Percentiles rank a stretch among this genome's conserved stretches.
These are phyloP conservation scores for Hevea brasiliensis DNA, from an alignment of 345 rosid genomes.

Conservation along the genomic window DNA sequence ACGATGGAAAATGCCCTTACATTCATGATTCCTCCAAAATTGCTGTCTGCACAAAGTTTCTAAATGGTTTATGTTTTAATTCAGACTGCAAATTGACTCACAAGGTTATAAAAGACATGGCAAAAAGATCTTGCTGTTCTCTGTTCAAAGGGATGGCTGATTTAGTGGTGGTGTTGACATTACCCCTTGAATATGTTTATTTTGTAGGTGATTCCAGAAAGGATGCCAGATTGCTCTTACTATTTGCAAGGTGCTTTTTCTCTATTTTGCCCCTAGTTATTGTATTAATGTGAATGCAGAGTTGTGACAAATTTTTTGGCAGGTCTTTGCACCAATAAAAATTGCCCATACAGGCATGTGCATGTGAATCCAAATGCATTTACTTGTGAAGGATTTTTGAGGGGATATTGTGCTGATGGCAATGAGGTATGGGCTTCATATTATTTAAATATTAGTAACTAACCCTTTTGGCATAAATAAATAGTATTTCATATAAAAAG, in stretches of 20 bases:
- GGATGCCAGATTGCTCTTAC: conserved; percentile 98
- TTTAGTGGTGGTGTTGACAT: conserved; percentile 19
- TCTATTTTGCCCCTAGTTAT: conserved; percentile 12
- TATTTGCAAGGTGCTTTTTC: conserved; percentile 72
- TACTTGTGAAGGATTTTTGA: conserved; percentile 78
- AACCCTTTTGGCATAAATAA: no score
- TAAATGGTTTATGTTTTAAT: conserved; percentile 75
- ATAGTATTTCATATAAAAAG: not conserved
- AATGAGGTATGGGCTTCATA: conserved; percentile 60
- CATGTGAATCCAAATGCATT: conserved; percentile 82
- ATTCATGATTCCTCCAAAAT: conserved; percentile 92
- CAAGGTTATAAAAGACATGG: conserved; percentile 51
- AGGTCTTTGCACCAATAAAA: conserved; percentile 86
- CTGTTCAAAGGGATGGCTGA: not conserved
- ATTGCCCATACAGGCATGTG: conserved; percentile 89
- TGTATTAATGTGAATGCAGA: not conserved
- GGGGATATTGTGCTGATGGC: conserved; percentile 91
- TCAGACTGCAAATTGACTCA: conserved; percentile 89
- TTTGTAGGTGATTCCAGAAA: conserved; percentile 89
- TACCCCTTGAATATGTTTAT: conserved; percentile 20
- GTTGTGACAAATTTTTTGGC: conserved; percentile 31
- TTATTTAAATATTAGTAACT: conserved; percentile 10
- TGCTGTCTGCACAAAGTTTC: conserved; percentile 91
- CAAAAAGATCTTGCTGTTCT: conserved; percentile 18
- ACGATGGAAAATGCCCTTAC: conserved; percentile 84